phyloP scores from a whole-genome alignment of 1,284 basidiomycete genomes.

The Puccinia coronata region DNA sequence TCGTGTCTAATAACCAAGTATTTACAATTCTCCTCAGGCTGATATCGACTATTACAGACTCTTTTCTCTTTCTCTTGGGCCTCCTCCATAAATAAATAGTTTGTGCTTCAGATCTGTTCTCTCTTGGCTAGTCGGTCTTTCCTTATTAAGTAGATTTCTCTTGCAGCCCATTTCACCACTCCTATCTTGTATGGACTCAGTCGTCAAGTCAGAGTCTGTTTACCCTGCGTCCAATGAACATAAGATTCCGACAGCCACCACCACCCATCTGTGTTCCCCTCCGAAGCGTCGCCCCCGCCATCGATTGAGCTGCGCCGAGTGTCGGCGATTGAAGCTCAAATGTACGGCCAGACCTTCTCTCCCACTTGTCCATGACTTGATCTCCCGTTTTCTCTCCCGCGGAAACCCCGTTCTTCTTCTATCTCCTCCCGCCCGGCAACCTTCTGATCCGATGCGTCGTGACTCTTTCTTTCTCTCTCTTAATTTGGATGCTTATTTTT shows the following conservation, averaged over 20 bases:
- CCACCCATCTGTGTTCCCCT: constrained; percentile 19
- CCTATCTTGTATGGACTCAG: constrained; percentile 37
- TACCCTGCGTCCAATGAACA: neutral
- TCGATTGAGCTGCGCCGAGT: constrained; percentile 49
- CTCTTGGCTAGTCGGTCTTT: neutral
- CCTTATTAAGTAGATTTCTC: neutral
- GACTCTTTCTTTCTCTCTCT: constrained; percentile 18
- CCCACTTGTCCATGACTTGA: neutral
- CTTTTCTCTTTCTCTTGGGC: neutral
- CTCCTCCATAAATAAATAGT: neutral
- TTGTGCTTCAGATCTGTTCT: neutral
- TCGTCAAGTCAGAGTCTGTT: constrained; percentile 36
- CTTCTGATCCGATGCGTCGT: neutral
- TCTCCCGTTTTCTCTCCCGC: too few species aligned
- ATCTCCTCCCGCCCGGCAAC: too few species aligned
- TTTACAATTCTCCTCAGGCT: too few species aligned
- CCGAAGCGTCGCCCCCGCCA: constrained; percentile 47
- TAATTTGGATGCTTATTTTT: too few species aligned
- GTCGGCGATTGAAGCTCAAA: constrained; percentile 48
- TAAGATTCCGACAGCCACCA: constrained; percentile 14
- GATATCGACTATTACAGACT: neutral
- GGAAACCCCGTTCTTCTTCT: too few species aligned
- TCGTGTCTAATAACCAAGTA: too few species aligned
- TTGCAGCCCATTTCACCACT: neutral
- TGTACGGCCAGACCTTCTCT: constrained; percentile 13